Percentiles rank a stretch among this genome's conserved stretches.
Evolutionary conservation across 2,329 filamentous ascomycete genomes (phyloP).

Genomic region (Pseudocercospora cruenta): DNA sequence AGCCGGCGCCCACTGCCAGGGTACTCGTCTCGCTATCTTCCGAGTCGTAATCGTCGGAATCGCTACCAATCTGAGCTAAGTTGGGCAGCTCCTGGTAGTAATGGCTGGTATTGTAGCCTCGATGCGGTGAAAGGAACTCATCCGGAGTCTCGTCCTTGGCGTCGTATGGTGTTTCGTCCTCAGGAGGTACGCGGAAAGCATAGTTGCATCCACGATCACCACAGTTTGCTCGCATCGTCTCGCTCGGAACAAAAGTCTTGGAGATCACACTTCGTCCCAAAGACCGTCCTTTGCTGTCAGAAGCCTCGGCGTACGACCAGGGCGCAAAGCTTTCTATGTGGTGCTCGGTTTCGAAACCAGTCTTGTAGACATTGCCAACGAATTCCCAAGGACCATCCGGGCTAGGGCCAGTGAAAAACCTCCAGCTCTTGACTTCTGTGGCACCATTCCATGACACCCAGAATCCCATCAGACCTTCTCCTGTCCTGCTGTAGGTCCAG

Average conservation of each 20-base stretch:
- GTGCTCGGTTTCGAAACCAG: slow-evolving; percentile 50
- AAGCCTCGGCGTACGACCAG: slow-evolving; percentile 41
- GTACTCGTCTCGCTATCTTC: background rate
- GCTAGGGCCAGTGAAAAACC: slow-evolving; percentile 51
- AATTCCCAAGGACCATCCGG: slow-evolving; percentile 42
- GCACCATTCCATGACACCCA: slow-evolving; percentile 61
- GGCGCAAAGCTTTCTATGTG: slow-evolving; percentile 27
- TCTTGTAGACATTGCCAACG: slow-evolving; percentile 45
- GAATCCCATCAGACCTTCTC: slow-evolving; percentile 40
- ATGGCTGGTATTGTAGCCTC: slow-evolving; percentile 40
- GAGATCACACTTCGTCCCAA: slow-evolving; percentile 39
- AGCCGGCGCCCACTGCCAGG: slow-evolving; percentile 14
- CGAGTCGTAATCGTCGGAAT: background rate
- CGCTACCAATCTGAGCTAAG: background rate
- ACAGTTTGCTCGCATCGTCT: slow-evolving; percentile 36
- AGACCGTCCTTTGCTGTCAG: slow-evolving; percentile 35
- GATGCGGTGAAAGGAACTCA: slow-evolving; percentile 35
- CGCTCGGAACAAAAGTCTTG: slow-evolving; percentile 44
- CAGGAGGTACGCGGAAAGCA: slow-evolving; percentile 26
- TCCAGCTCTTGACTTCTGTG: slow-evolving; percentile 54
- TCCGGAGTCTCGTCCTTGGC: slow-evolving; percentile 27
- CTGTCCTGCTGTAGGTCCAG: slow-evolving; percentile 42
- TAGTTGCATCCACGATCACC: slow-evolving; percentile 39
- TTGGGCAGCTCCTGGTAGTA: slow-evolving; percentile 34
- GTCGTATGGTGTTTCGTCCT: slow-evolving; percentile 33